Conservation (phyloP, 2,329 filamentous ascomycete genomes). For the Xylaria sp. region DNA sequence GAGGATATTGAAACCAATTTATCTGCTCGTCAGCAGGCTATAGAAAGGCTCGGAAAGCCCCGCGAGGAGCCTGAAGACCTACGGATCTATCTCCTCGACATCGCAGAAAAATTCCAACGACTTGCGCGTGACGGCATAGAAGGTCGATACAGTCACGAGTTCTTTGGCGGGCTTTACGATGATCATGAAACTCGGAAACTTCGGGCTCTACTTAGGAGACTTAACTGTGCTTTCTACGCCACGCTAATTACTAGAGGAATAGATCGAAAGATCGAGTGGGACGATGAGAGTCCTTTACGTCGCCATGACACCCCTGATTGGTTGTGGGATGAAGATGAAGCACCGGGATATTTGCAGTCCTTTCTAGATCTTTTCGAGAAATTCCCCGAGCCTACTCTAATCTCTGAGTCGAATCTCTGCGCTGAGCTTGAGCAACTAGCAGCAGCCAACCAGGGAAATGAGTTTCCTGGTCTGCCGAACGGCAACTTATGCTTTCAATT, state of each 20-base stretch:
- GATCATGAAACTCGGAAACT: background rate
- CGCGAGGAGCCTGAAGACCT: too few relatives aligned
- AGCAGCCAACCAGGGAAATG: conserved; percentile 19
- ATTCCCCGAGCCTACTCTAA: background rate
- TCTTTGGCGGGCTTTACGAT: conserved; percentile 5
- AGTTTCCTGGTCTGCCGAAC: conserved; percentile 21
- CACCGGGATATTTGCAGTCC: background rate
- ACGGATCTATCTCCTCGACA: conserved; percentile 17
- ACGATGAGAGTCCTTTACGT: background rate
- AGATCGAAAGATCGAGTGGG: conserved; percentile 8
- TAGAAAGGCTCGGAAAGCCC: too few relatives aligned
- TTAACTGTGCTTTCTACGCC: conserved; percentile 10
- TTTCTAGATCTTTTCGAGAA: background rate
- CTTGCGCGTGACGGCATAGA: conserved; percentile 3
- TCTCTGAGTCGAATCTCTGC: background rate
- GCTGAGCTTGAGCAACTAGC: conserved; percentile 19
- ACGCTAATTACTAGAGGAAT: conserved; percentile 5
- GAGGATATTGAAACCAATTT: too few relatives aligned
- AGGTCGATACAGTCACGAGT: conserved; percentile 9
- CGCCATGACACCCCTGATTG: background rate
- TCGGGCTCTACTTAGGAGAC: conserved; percentile 1
- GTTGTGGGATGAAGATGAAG: background rate
- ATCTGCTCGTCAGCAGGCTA: too few relatives aligned
- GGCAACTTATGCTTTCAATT: conserved; percentile 11
- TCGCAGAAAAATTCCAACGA: conserved; percentile 3